phyloP scores from a whole-genome alignment of 805 yeast genomes.

The Brettanomyces nanus region DNA sequence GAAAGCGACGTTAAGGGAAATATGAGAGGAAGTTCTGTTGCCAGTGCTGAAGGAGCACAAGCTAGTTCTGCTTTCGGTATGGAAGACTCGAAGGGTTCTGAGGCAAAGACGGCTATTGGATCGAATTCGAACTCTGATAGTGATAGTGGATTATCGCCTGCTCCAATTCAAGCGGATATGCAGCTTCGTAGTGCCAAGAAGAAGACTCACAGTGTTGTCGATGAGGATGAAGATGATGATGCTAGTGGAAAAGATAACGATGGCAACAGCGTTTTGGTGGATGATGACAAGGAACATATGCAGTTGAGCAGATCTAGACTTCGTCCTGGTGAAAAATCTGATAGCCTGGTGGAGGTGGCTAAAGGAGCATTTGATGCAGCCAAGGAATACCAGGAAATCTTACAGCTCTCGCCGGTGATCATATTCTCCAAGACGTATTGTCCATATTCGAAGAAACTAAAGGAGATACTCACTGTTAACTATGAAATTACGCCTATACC shows the following conservation, averaged over 20 bases:
- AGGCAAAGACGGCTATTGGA: background rate
- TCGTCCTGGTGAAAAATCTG: background rate
- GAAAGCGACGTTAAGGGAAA: too few species aligned
- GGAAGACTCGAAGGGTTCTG: background rate
- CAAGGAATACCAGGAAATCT: conserved; percentile 46
- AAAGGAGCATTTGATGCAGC: conserved; percentile 41
- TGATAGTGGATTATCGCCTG: background rate
- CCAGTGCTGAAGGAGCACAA: background rate
- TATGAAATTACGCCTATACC: conserved; percentile 71
- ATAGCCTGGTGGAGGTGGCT: background rate
- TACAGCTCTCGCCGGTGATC: conserved; percentile 56
- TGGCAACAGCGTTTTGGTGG: background rate
- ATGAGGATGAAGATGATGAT: conserved; percentile 6
- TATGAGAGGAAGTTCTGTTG: background rate
- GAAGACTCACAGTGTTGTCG: background rate
- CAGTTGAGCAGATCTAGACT: background rate
- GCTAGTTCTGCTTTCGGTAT: background rate
- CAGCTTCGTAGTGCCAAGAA: conserved; percentile 1
- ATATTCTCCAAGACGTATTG: conserved; percentile 57
- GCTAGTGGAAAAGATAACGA: conserved; percentile 4
- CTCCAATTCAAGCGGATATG: conserved; percentile 1
- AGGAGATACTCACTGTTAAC: conserved; percentile 51
- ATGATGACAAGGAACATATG: background rate
- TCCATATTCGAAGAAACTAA: conserved; percentile 70
- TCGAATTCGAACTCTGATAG: background rate